Evolutionary conservation across 768 basidiomycete species (phyloP).

Genomic region (Rickenella mellea): DNA sequence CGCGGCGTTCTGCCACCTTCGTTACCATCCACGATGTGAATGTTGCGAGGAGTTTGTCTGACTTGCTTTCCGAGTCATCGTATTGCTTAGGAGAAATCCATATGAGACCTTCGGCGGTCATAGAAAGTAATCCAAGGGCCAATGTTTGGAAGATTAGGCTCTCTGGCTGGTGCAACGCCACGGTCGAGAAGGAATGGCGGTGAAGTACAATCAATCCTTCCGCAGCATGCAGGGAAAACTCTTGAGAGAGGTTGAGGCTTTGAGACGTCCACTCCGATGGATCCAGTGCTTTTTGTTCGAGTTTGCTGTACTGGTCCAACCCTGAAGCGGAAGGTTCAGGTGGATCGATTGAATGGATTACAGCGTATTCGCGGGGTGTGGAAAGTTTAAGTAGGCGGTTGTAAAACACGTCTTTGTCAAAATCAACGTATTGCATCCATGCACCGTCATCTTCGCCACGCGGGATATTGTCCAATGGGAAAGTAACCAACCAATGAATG

Average conservation of each 20-base stretch:
- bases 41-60: too few relatives aligned
- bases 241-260: neutral
- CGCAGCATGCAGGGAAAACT: neutral
- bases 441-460: neutral
- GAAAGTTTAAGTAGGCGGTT: neutral
- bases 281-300: too few relatives aligned
- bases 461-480: constrained; percentile 7
- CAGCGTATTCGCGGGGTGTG: neutral
- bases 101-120: neutral
- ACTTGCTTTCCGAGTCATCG: too few relatives aligned
- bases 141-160: neutral
- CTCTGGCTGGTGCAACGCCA: neutral
- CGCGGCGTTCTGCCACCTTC: neutral
- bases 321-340: neutral
- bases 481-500: constrained; percentile 7
- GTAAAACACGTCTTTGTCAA: neutral
- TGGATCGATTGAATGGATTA: too few relatives aligned
- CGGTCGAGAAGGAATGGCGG: neutral
- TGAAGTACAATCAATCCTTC: too few relatives aligned
- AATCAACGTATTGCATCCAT: neutral
- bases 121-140: neutral
- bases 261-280: neutral
- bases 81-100: neutral
- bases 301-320: neutral
- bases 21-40: too few relatives aligned